Evolutionary conservation across 768 basidiomycete genomes (phyloP).

Genomic region (Leucocoprinus sp.): DNA sequence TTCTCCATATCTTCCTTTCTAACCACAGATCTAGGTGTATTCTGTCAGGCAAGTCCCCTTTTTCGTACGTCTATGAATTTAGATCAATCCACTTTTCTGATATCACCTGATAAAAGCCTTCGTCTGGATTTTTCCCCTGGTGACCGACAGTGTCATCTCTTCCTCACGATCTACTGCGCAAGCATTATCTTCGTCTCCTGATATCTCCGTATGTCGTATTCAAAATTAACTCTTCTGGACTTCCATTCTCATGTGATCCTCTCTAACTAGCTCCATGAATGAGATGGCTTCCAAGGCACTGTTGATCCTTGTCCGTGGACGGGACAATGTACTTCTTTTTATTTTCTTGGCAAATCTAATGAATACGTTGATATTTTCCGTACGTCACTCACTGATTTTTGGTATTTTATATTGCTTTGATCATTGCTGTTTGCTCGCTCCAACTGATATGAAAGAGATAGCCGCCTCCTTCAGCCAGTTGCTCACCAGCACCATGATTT

Average conservation of each 20-base stretch:
- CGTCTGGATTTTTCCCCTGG: constrained; percentile 20
- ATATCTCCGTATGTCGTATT: constrained; percentile 1
- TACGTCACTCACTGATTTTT: constrained; percentile 11
- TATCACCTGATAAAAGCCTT: constrained; percentile 12
- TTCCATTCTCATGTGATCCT: too few species aligned
- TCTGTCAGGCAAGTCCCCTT: constrained; percentile 15
- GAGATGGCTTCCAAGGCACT: constrained; percentile 14
- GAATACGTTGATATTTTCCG: constrained; percentile 21
- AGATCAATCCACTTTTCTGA: too few species aligned
- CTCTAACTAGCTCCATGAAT: constrained; percentile 5
- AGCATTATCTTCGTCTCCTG: constrained; percentile 9
- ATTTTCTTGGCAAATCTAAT: constrained; percentile 21
- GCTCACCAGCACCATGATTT: constrained; percentile 21
- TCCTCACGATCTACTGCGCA: constrained; percentile 15
- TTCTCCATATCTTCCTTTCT: background rate
- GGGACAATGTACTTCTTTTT: constrained; percentile 21
- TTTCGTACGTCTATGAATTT: constrained; percentile 17
- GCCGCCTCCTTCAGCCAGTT: constrained; percentile 25
- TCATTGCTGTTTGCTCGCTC: too few species aligned
- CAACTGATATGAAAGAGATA: constrained; percentile 20
- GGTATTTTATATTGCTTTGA: too few species aligned
- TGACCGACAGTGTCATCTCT: constrained; percentile 16
- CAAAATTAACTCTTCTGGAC: background rate
- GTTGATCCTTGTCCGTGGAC: constrained; percentile 20
- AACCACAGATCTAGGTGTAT: constrained; percentile 18